phyloP scores from a whole-genome alignment of 179 eudicot genomes.

The Vitellaria paradoxa region DNA sequence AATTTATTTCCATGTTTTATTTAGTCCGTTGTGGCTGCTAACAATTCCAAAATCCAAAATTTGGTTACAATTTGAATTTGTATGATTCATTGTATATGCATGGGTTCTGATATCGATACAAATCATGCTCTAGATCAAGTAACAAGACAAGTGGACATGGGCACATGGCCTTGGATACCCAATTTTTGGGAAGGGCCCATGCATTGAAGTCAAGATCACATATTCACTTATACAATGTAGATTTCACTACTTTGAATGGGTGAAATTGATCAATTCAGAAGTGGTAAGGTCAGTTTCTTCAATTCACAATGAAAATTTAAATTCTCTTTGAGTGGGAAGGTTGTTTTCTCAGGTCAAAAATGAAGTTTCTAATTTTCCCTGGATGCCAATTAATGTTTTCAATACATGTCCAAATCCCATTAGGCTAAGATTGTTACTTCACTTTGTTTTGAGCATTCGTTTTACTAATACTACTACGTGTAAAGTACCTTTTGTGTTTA shows the following conservation, averaged over 20 bases:
- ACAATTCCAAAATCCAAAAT: neutral
- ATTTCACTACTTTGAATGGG: neutral
- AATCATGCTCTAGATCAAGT: neutral
- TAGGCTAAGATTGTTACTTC: neutral
- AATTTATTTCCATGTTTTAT: neutral
- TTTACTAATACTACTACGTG: neutral
- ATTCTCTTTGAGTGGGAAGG: neutral
- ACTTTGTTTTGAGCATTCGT: neutral
- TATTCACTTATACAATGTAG: neutral
- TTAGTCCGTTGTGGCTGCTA: neutral
- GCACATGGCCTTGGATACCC: neutral
- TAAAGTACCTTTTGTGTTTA: no score
- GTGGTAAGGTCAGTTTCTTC: neutral
- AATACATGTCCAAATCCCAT: neutral
- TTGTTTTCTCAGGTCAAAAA: neutral
- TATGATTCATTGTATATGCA: neutral
- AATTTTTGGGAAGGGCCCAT: neutral
- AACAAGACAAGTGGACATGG: neutral
- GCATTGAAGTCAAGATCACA: neutral
- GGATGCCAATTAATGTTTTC: neutral
- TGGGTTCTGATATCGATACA: neutral
- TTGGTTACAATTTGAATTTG: neutral
- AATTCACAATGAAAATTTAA: neutral
- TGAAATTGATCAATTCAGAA: neutral
- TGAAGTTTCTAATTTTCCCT: neutral